Conservation (phyloP, 1,284 basidiomycete species). For the Cerioporus squamosus region DNA sequence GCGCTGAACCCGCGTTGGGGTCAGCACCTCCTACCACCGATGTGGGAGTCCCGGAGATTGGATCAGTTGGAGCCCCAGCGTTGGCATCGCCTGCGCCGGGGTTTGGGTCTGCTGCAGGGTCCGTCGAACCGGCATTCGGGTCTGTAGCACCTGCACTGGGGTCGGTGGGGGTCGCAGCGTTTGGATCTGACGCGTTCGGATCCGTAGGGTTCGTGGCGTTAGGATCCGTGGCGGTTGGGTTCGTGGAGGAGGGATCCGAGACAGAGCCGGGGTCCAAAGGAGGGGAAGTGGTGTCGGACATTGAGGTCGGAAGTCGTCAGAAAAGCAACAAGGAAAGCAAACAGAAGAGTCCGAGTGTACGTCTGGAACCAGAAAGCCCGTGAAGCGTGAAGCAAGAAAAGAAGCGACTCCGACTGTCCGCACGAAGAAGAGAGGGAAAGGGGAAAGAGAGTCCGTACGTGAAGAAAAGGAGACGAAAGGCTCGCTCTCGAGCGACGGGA, state of each 20-base stretch:
- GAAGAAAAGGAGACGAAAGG: conserved; percentile 1
- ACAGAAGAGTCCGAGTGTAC: neutral
- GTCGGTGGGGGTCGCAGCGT: neutral
- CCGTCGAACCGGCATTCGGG: neutral
- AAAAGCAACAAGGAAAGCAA: neutral
- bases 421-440: neutral
- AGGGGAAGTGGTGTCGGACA: conserved; percentile 17
- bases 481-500: conserved; percentile 12
- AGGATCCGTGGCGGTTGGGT: neutral
- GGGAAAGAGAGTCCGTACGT: neutral
- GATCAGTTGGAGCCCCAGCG: neutral
- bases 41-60: neutral
- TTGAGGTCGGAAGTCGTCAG: conserved; percentile 5
- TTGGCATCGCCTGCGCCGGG: neutral
- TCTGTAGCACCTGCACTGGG: neutral
- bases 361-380: conserved; percentile 3
- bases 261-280: conserved; percentile 10
- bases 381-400: conserved; percentile 3
- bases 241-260: neutral
- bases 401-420: conserved; percentile 1
- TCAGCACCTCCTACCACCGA: neutral
- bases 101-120: neutral
- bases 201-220: conserved; percentile 1
- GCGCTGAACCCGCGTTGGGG: neutral
- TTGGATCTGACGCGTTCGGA: neutral